Base-by-base conservation (phyloP, 768 basidiomycete genomes). In the Tricholoma terreum region DNA sequence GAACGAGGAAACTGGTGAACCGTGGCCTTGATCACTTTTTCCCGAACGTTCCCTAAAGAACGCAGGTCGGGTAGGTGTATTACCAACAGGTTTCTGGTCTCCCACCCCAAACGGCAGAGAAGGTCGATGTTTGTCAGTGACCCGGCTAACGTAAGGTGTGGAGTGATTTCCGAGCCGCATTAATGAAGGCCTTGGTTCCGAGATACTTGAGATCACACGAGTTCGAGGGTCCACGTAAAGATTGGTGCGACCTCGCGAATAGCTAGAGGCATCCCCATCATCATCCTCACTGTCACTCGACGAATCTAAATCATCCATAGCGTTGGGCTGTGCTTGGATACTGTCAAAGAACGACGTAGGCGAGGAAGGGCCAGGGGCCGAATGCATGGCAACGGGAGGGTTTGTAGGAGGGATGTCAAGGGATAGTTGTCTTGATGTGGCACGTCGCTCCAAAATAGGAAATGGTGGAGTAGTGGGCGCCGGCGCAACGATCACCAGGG, bases 281-380 rank as follows among this genome's bases (percentile, higher is more conserved):
- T 70, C 74, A 14, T 75, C 69, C 17, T 71, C 73, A 30, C 73
- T 71, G 19, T 76, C 75, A 19, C 83, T 83, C 21, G 84, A 83
- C 27, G 84, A 81, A 58, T 86, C 87, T 53, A 87, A 72, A 60
- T 86, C 89, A 62, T 89, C 86, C 83, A 90, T 84, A 22, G 82
- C 86, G 68, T 86, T 86, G 6, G 82, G 82, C 43, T 87, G 84
- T 14, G 79, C 73, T 62, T 90, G 86, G 45, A 90, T 84, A 58
- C 73, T 81, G 71, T 91, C 88, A 68, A 91, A 90, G 77, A 90
- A 90, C 30, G 83, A 83, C 22, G 84, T 80, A 0, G 86, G 83
- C 12, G 87, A 84, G 6, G 84, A 77, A 2, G 86, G 84, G 12
- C 79, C 81, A 12, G 87, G 86, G 33, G 83, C 85, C 42, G 84